Evolutionary conservation across 306 rosid species (phyloP).

Genomic region (Fragaria iinumae): DNA sequence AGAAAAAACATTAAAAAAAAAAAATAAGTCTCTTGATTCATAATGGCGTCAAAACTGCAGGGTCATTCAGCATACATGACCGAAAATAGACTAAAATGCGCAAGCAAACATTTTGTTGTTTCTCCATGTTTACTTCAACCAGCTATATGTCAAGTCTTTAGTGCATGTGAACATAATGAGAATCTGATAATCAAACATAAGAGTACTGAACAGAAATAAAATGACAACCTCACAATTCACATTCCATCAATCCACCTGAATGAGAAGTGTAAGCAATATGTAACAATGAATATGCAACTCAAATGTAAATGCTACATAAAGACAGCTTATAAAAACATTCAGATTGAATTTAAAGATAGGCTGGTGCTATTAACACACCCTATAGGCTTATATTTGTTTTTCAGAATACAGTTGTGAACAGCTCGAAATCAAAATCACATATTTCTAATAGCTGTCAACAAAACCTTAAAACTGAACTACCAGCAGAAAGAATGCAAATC

Average conservation of each 20-base stretch:
- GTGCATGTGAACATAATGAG: background rate
- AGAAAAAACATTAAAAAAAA: conserved; percentile 10
- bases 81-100: background rate
- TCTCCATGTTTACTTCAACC: background rate
- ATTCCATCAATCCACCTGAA: background rate
- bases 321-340: background rate
- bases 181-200: background rate
- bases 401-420: background rate
- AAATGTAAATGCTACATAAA: background rate
- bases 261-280: background rate
- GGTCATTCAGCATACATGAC: background rate
- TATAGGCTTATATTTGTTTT: background rate
- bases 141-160: background rate
- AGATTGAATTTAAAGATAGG: background rate
- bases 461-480: background rate
- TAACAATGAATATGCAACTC: background rate
- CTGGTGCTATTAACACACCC: too few relatives aligned
- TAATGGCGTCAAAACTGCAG: background rate
- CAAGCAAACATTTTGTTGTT: background rate
- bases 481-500: background rate
- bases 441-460: background rate
- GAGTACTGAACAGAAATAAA: background rate
- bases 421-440: background rate
- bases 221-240: background rate
- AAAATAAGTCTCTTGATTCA: conserved; percentile 5